phyloP scores from a whole-genome alignment of 1,284 basidiomycete species.

The Cystobasidiaceae sp. region DNA sequence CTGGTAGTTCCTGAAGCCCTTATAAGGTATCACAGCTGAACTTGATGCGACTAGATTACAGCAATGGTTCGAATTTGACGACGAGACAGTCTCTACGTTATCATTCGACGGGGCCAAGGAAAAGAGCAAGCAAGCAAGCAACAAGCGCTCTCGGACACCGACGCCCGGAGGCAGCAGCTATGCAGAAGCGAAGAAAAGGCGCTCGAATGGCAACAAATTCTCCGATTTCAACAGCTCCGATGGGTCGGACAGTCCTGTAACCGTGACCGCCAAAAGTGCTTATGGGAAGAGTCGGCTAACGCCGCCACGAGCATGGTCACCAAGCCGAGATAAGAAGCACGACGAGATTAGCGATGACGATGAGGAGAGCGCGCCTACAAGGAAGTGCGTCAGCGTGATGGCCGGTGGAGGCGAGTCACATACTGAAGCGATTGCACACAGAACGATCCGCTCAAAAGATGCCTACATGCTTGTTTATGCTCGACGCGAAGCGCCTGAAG shows the following conservation, averaged over 20 bases:
- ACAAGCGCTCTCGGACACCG: constrained; percentile 33
- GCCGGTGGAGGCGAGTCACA: no score
- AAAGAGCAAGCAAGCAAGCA: not conserved
- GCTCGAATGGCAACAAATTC: not conserved
- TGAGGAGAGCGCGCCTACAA: no score
- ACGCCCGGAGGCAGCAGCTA: not conserved
- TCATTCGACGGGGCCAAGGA: not conserved
- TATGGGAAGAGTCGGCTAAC: no score
- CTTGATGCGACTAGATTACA: constrained; percentile 52
- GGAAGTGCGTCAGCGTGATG: no score
- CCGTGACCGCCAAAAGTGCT: no score
- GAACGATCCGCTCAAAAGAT: constrained; percentile 31
- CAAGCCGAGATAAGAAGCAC: no score
- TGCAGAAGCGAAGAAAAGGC: not conserved
- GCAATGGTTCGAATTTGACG: constrained; percentile 86
- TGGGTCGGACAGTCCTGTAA: no score
- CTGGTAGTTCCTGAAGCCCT: not conserved
- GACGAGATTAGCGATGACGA: no score
- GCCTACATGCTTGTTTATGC: constrained; percentile 79
- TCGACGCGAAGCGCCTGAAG: constrained; percentile 44
- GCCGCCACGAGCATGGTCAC: no score
- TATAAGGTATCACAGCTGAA: constrained; percentile 24
- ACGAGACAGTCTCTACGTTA: constrained; percentile 54
- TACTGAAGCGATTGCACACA: no score
- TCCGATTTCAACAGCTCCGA: no score